Conservation (phyloP, 208 protist species). For the Vickermania spadyakhi region DNA sequence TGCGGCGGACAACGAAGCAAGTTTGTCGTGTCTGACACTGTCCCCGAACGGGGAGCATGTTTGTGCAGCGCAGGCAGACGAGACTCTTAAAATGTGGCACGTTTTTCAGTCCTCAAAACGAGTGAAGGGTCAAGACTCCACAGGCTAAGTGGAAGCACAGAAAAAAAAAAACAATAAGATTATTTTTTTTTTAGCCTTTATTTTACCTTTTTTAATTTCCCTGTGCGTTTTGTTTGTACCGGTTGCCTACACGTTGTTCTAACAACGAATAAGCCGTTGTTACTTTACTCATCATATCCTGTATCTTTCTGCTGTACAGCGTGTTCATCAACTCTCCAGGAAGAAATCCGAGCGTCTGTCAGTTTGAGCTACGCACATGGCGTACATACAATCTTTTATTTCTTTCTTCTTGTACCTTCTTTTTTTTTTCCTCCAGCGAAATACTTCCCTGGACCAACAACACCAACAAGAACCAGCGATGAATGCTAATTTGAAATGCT, state of each 20-base stretch:
- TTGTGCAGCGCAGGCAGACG: constrained; percentile 64
- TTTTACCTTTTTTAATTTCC: constrained; percentile 5
- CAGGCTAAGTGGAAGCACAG: not conserved
- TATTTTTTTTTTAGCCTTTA: constrained; percentile 3
- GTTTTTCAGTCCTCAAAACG: constrained; percentile 26
- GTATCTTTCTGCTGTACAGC: too few relatives aligned
- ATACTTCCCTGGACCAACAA: too few relatives aligned
- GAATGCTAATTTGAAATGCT: too few relatives aligned
- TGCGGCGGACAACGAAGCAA: constrained; percentile 31
- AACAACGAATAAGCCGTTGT: not conserved
- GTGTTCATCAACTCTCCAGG: too few relatives aligned
- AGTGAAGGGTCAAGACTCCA: not conserved
- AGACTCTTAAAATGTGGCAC: constrained; percentile 80
- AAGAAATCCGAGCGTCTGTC: too few relatives aligned
- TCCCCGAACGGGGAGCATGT: constrained; percentile 54
- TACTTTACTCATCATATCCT: too few relatives aligned
- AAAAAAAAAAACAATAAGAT: constrained; percentile 6
- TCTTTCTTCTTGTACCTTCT: too few relatives aligned
- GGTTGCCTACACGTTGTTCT: not conserved
- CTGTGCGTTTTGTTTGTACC: not conserved
- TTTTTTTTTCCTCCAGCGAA: too few relatives aligned
- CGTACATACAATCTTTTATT: too few relatives aligned
- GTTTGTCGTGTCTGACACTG: constrained; percentile 50
- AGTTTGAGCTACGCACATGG: too few relatives aligned
- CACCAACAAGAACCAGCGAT: too few relatives aligned